These are phyloP conservation scores for Penicillium cinerascens DNA, from an alignment of 495 filamentous ascomycete genomes.

Conservation along the genomic window DNA sequence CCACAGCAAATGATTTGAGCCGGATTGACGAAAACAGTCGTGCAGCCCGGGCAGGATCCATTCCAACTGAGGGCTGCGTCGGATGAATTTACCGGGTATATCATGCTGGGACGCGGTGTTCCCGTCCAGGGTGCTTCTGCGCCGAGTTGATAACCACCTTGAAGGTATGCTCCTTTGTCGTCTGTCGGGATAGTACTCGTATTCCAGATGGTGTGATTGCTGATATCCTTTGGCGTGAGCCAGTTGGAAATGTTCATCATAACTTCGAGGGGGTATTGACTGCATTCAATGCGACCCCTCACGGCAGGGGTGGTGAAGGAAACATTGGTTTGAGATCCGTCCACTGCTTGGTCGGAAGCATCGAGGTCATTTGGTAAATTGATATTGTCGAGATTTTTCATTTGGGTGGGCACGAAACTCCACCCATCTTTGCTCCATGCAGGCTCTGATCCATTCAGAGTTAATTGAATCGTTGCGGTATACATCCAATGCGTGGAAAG, in stretches of 20 bases:
- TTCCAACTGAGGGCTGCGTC: background rate
- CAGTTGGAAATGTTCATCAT: constrained; percentile 21
- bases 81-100: constrained; percentile 1
- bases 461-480: constrained; percentile 28
- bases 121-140: background rate
- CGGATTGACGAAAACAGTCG: constrained; percentile 22
- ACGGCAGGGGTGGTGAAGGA: constrained; percentile 29
- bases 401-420: constrained; percentile 30
- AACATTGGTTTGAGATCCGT: constrained; percentile 14
- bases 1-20: constrained; percentile 26
- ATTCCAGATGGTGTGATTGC: constrained; percentile 10
- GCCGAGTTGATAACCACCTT: constrained; percentile 14
- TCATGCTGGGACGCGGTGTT: constrained; percentile 1
- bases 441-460: constrained; percentile 29
- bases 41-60: constrained; percentile 12
- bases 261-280: constrained; percentile 3
- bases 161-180: background rate
- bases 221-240: constrained; percentile 20
- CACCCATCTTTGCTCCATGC: constrained; percentile 36
- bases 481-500: constrained; percentile 28
- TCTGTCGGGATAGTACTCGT: constrained; percentile 10
- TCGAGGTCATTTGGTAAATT: background rate
- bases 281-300: constrained; percentile 29
- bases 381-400: constrained; percentile 1
- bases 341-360: background rate